Evolutionary conservation across 371 early-diverging fungal genomes (phyloP).

Genomic region (Mortierella sp.): DNA sequence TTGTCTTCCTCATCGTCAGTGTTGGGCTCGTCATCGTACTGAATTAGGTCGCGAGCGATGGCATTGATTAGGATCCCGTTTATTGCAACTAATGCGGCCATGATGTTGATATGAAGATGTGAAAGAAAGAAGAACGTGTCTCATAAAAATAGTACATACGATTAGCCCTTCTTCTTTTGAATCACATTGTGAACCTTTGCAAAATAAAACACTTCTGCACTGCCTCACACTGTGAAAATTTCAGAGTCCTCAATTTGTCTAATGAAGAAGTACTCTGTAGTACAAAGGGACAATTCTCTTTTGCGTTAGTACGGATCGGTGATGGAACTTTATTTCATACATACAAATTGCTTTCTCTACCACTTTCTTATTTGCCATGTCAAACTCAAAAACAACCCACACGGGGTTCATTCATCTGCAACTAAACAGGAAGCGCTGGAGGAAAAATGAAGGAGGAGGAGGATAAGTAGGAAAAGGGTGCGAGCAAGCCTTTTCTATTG

Average conservation of each 20-base stretch:
- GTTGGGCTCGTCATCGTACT: constrained; percentile 2
- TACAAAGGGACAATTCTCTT: too few relatives aligned
- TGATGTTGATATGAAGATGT: not conserved
- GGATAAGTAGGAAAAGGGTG: too few relatives aligned
- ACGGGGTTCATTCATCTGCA: too few relatives aligned
- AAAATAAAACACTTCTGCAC: not conserved
- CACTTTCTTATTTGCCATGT: too few relatives aligned
- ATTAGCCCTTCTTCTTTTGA: not conserved
- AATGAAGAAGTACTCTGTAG: too few relatives aligned
- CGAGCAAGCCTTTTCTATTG: too few relatives aligned
- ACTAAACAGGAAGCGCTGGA: too few relatives aligned
- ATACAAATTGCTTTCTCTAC: too few relatives aligned
- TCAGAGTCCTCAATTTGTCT: not conserved
- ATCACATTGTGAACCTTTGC: not conserved
- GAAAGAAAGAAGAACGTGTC: not conserved
- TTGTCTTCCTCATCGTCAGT: not conserved
- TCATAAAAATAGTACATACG: not conserved
- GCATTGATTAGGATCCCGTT: not conserved
- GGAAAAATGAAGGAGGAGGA: too few relatives aligned
- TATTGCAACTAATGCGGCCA: constrained; percentile 4
- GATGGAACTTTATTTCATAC: too few relatives aligned
- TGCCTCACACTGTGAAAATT: constrained; percentile 5
- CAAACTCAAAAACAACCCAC: too few relatives aligned
- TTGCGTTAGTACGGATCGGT: too few relatives aligned
- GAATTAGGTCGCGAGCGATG: not conserved